phyloP scores from a whole-genome alignment of 345 rosid species.

The Dipteronia dyeriana region DNA sequence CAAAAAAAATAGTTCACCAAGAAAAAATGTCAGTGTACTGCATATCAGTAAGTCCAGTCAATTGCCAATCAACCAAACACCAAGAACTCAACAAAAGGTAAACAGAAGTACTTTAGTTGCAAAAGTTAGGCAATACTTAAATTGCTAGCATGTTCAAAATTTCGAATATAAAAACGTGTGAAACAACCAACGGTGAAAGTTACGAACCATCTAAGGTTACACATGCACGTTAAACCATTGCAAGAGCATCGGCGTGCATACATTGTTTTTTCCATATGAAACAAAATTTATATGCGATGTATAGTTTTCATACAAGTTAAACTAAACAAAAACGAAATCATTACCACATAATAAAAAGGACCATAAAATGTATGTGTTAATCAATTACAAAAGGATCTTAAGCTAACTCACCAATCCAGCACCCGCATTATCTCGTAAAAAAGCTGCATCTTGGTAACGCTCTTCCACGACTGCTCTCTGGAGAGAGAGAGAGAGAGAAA shows the following conservation, averaged over 20 bases:
- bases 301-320: neutral
- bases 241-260: neutral
- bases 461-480: conserved; percentile 81
- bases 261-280: neutral
- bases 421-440: conserved; percentile 79
- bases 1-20: neutral
- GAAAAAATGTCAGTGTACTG: neutral
- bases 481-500: conserved; percentile 16
- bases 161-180: neutral
- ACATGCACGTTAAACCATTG: neutral
- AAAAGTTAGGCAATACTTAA: neutral
- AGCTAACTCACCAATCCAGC: conserved; percentile 77
- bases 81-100: neutral
- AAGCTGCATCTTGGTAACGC: conserved; percentile 75
- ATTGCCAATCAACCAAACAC: neutral
- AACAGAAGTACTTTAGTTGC: neutral
- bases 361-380: neutral
- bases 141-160: neutral
- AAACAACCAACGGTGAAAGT: neutral
- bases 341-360: neutral
- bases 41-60: neutral
- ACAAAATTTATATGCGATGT: too few relatives aligned
- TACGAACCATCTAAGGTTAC: neutral
- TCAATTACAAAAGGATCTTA: neutral
- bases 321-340: conserved; percentile 1